phyloP scores from a whole-genome alignment of 176 grass and related monocot genomes.

The Oryza longistaminata region DNA sequence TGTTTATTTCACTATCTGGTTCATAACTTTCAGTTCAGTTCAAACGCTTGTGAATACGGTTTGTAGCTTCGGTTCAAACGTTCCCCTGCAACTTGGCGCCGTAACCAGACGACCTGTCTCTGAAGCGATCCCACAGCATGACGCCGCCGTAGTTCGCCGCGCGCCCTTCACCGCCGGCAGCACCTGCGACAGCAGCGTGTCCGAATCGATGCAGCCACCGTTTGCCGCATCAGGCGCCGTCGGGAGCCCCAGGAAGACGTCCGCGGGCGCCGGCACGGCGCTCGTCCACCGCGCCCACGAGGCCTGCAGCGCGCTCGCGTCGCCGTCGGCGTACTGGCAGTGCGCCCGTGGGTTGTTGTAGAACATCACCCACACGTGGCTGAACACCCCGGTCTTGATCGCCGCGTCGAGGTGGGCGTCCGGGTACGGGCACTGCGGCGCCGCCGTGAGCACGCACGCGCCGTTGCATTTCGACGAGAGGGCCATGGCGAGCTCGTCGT shows the following conservation, averaged over 20 bases:
- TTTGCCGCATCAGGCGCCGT: background rate
- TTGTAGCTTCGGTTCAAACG: background rate
- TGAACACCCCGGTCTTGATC: background rate
- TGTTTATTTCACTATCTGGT: background rate
- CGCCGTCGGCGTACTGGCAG: background rate
- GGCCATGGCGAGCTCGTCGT: background rate
- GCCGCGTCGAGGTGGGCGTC: slow-evolving; percentile 13
- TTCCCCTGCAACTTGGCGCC: background rate
- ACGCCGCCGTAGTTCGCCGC: slow-evolving; percentile 30
- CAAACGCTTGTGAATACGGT: background rate
- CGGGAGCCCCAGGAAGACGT: background rate
- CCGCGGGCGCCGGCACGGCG: slow-evolving; percentile 3
- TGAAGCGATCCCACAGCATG: slow-evolving; percentile 30
- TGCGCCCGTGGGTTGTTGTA: slow-evolving; percentile 44
- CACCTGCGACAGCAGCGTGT: background rate
- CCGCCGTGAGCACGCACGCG: slow-evolving; percentile 17
- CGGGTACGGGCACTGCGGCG: slow-evolving; percentile 62
- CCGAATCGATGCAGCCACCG: background rate
- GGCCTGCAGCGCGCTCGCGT: background rate
- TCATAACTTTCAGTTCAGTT: background rate
- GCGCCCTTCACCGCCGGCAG: background rate
- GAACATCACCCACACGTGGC: slow-evolving; percentile 60
- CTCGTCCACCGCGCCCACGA: slow-evolving; percentile 38
- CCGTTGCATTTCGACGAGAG: background rate
- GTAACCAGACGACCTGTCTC: background rate